Conservation (phyloP, 768 basidiomycete genomes). For the Botryobasidium botryosum region DNA sequence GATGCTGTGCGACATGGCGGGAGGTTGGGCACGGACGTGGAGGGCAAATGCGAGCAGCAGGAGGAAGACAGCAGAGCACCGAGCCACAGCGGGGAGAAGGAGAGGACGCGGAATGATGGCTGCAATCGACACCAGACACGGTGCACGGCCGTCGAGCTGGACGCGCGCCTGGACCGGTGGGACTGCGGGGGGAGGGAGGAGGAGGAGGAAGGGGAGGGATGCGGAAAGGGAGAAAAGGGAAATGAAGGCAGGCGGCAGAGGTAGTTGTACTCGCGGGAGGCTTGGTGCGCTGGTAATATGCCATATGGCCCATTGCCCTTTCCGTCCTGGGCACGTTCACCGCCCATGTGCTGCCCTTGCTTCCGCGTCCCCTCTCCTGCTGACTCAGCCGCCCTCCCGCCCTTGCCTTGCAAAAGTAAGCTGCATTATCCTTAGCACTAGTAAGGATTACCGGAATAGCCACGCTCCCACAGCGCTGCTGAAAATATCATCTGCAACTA, state of each 20-base stretch:
- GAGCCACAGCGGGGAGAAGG: slow-evolving; percentile 10
- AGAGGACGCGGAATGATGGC: slow-evolving; percentile 18
- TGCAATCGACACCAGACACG: slow-evolving; percentile 1
- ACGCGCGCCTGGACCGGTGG: not conserved
- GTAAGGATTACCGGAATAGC: no score
- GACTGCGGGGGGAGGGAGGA: slow-evolving; percentile 11
- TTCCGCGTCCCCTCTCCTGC: no score
- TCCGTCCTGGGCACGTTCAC: no score
- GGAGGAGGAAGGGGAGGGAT: slow-evolving; percentile 14
- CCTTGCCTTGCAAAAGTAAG: no score
- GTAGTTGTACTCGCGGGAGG: no score
- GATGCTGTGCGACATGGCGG: not conserved
- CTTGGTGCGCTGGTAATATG: no score
- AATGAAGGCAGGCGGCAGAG: slow-evolving; percentile 22
- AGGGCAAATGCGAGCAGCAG: not conserved
- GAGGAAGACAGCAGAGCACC: not conserved
- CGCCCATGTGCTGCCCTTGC: no score
- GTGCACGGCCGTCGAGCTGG: not conserved
- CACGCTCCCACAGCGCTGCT: no score
- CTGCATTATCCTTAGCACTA: no score
- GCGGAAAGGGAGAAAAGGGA: slow-evolving; percentile 20
- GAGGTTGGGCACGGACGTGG: not conserved
- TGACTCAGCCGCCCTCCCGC: no score
- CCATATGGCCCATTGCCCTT: no score
- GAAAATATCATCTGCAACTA: no score